Evolutionary conservation across 78 protist genomes (phyloP).

Genomic region (Dictyostelium intermedium): DNA sequence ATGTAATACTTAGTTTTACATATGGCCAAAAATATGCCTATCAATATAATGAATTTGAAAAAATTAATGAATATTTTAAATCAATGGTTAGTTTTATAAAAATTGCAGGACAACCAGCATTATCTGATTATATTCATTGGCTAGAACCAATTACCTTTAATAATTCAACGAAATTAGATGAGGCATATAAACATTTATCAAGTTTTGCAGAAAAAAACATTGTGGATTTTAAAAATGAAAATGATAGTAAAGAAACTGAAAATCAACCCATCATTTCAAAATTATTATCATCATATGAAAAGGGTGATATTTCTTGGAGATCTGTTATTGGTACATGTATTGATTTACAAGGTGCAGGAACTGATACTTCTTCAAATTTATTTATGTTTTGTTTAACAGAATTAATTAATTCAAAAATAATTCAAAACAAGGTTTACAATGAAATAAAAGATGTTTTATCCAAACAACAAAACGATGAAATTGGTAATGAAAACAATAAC

Average conservation of each 20-base stretch:
- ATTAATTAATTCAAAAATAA: no score
- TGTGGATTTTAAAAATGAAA: not conserved
- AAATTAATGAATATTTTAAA: not conserved
- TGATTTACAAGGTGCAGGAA: not conserved
- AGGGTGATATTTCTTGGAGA: not conserved
- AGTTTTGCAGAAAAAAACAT: no score
- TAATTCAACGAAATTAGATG: no score
- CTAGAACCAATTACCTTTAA: not conserved
- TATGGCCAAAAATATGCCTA: not conserved
- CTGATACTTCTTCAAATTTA: not conserved
- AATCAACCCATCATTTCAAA: conserved; percentile 16
- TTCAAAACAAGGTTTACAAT: no score
- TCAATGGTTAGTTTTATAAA: not conserved
- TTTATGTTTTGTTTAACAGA: not conserved
- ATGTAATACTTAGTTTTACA: not conserved
- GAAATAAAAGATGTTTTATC: no score
- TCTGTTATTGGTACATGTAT: not conserved
- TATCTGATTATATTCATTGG: not conserved
- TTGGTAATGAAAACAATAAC: not conserved
- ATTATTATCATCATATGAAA: not conserved
- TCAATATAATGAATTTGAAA: not conserved
- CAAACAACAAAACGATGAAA: not conserved
- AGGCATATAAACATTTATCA: no score
- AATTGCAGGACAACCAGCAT: not conserved
- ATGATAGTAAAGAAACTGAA: not conserved